Conservation (phyloP, 2,329 filamentous ascomycete species). For the Trichoderma simmonsii region DNA sequence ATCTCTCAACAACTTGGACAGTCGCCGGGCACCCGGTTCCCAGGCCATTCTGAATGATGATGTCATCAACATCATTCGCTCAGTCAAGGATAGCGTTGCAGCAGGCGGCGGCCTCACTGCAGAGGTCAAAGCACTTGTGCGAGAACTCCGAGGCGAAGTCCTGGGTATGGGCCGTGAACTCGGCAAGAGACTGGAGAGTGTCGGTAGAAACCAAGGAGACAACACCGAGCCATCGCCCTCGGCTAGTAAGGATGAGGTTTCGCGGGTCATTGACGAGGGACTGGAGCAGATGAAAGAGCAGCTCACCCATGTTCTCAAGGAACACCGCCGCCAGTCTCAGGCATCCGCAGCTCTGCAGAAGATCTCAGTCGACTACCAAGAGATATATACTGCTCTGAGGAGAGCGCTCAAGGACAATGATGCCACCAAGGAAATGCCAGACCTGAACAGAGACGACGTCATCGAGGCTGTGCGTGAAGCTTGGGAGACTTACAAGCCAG, state of each 20-base stretch:
- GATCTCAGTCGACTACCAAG: constrained; percentile 68
- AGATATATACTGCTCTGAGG: constrained; percentile 82
- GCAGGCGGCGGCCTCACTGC: constrained; percentile 86
- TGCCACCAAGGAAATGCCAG: constrained; percentile 38
- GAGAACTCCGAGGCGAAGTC: constrained; percentile 87
- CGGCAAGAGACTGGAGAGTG: constrained; percentile 78
- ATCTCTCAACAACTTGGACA: constrained; percentile 40
- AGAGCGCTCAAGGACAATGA: constrained; percentile 66
- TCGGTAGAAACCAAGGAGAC: constrained; percentile 45
- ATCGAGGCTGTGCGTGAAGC: constrained; percentile 83
- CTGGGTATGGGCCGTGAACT: constrained; percentile 92
- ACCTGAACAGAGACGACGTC: constrained; percentile 74
- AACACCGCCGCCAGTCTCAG: constrained; percentile 67
- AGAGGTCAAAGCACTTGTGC: constrained; percentile 85
- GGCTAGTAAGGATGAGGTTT: constrained; percentile 65
- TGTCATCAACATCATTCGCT: constrained; percentile 74
- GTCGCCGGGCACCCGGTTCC: constrained; percentile 46
- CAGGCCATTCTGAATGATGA: constrained; percentile 65
- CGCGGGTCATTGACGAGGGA: constrained; percentile 73
- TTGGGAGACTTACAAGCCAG: constrained; percentile 91
- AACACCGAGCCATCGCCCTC: constrained; percentile 39
- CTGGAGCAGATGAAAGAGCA: constrained; percentile 80
- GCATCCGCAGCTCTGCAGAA: constrained; percentile 60
- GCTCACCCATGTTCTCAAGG: constrained; percentile 73
- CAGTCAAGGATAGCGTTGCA: constrained; percentile 86